Conservation (phyloP, 805 yeast genomes). For the Lipomyces yamanashiensis region DNA sequence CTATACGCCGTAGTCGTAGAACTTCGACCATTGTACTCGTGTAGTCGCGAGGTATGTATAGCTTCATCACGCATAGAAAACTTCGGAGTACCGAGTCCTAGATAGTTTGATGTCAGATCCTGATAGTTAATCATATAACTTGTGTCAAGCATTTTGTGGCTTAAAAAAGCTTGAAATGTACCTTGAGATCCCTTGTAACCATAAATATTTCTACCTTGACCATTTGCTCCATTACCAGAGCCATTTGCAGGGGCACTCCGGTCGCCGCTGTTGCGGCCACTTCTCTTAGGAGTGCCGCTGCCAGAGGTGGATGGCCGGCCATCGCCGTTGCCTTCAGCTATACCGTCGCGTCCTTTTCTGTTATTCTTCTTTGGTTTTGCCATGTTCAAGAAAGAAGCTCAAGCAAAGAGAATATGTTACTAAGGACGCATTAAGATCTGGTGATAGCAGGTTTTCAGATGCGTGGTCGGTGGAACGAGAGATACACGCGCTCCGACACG, state of each 20-base stretch:
- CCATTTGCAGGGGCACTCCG: no score
- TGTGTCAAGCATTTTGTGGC: neutral
- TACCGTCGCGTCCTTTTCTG: neutral
- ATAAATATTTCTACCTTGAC: neutral
- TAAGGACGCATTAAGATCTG: no score
- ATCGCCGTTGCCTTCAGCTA: no score
- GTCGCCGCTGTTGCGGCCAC: no score
- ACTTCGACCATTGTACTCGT: neutral
- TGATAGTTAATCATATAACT: no score
- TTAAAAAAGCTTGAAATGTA: neutral
- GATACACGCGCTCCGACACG: no score
- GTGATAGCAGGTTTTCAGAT: no score
- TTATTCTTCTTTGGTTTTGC: neutral
- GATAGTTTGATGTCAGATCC: neutral
- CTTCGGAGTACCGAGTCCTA: slow-evolving; percentile 13
- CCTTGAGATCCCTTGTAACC: neutral
- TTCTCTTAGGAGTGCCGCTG: no score
- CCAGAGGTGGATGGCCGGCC: no score
- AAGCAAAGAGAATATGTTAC: neutral
- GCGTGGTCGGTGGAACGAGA: no score
- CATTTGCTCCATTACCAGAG: neutral
- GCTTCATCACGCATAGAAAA: slow-evolving; percentile 31
- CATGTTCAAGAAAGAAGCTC: neutral
- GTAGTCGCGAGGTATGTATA: slow-evolving; percentile 4
- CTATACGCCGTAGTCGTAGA: neutral